Evolutionary conservation across 179 eudicot genomes (phyloP).

Genomic region (Actinidia arguta): DNA sequence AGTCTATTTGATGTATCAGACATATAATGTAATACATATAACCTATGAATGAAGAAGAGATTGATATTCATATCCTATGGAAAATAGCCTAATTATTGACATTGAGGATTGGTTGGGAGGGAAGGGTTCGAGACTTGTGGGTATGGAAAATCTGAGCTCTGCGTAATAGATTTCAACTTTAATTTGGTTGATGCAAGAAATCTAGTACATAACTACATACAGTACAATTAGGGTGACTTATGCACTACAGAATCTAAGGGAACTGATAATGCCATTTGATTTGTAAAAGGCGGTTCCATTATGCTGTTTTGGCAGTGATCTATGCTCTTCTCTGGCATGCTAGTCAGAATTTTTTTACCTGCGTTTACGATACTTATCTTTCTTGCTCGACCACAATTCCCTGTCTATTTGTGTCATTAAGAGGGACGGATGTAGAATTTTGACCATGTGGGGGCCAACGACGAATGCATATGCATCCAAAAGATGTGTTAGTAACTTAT

Average conservation of each 20-base stretch:
- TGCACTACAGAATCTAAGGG: not conserved
- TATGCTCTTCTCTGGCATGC: not conserved
- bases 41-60: no score
- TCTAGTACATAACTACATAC: no score
- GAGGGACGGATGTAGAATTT: no score
- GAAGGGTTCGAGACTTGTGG: not conserved
- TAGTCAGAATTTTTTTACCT: not conserved
- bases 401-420: no score
- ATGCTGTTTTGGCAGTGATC: not conserved
- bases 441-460: no score
- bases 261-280: not conserved
- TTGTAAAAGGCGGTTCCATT: not conserved
- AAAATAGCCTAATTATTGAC: not conserved
- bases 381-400: no score
- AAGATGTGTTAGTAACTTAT: no score
- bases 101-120: not conserved
- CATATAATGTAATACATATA: no score
- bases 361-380: no score
- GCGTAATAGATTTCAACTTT: not conserved
- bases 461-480: no score
- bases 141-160: not conserved
- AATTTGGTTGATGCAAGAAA: not conserved
- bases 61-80: no score
- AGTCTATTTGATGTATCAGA: no score
- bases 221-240: not conserved